phyloP scores from a whole-genome alignment of 2,329 filamentous ascomycete species.

The Hymenoscyphus fraxineus region DNA sequence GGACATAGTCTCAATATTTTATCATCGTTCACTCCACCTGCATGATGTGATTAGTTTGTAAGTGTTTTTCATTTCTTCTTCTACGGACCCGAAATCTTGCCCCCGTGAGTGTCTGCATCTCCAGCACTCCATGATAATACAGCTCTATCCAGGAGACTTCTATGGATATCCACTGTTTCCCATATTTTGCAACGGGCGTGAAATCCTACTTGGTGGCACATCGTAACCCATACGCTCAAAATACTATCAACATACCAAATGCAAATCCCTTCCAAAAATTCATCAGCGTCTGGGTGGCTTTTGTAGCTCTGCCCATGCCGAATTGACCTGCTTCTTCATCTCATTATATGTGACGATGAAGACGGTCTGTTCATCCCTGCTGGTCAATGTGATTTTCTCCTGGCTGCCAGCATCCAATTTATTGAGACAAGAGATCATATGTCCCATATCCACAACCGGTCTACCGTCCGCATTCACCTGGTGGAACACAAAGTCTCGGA shows the following conservation, averaged over 20 bases:
- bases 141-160: background rate
- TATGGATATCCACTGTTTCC: background rate
- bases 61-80: conserved; percentile 16
- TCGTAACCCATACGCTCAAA: background rate
- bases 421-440: conserved; percentile 82
- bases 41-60: conserved; percentile 3
- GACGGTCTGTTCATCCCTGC: conserved; percentile 83
- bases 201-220: background rate
- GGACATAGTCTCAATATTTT: background rate
- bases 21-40: background rate
- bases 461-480: conserved; percentile 83
- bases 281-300: conserved; percentile 20
- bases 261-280: background rate
- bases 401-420: conserved; percentile 88
- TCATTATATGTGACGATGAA: conserved; percentile 90
- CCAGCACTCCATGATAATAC: background rate
- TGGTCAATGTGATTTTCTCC: conserved; percentile 80
- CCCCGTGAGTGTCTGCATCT: background rate
- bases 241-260: background rate
- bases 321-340: conserved; percentile 62
- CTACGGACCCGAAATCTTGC: background rate
- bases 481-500: conserved; percentile 96
- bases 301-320: conserved; percentile 54
- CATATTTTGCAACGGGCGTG: background rate
- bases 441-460: conserved; percentile 79